These are phyloP conservation scores for Solanum piurae DNA, from an alignment of 257 asterid genomes.

Conservation along the genomic window DNA sequence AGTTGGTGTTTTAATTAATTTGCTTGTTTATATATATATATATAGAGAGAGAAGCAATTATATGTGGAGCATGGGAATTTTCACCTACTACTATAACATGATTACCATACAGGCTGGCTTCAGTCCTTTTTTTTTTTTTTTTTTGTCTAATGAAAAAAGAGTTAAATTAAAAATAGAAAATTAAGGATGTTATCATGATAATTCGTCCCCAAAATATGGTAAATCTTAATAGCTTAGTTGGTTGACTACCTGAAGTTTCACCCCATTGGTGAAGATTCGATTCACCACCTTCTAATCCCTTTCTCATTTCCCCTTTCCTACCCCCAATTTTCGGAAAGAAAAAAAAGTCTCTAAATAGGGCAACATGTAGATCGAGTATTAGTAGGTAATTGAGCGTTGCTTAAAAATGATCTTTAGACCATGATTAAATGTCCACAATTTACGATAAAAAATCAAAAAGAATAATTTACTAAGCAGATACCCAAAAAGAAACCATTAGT, in stretches of 20 bases:
- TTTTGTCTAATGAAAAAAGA: not conserved
- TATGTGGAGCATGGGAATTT: not conserved
- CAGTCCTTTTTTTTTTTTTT: not conserved
- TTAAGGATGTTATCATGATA: too few species aligned
- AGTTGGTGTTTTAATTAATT: not conserved
- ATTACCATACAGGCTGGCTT: not conserved
- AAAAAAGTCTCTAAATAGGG: not conserved
- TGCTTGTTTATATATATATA: not conserved
- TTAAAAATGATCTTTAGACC: not conserved
- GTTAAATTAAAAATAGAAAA: too few species aligned
- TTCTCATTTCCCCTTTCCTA: not conserved
- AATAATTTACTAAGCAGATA: too few species aligned
- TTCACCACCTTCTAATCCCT: not conserved
- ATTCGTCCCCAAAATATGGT: rapidly evolving
- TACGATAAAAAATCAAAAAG: too few species aligned
- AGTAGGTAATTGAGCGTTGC: not conserved
- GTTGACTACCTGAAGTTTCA: not conserved
- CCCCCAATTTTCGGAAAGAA: not conserved
- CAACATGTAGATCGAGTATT: not conserved
- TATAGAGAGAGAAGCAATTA: not conserved
- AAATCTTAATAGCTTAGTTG: too few species aligned
- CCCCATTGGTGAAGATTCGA: not conserved
- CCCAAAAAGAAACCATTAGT: not conserved
- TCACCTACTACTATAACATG: not conserved
- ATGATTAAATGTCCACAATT: not conserved